Evolutionary conservation across 108 stramenopile genomes (phyloP).

Genomic region (Nitzschia sp.): DNA sequence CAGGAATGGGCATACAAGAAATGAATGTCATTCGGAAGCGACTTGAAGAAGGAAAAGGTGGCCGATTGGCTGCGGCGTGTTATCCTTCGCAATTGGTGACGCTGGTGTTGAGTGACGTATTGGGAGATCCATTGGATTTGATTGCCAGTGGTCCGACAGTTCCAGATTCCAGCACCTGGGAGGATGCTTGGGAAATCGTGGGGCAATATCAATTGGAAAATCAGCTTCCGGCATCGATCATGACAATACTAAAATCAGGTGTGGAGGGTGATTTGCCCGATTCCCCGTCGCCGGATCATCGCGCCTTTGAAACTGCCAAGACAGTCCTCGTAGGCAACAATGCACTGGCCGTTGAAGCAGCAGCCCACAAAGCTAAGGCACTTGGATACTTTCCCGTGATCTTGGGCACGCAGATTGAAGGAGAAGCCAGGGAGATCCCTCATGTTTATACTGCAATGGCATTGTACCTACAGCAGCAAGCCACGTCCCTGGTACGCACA

Average conservation of each 20-base stretch:
- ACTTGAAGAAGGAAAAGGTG: constrained; percentile 81
- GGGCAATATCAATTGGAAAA: constrained; percentile 49
- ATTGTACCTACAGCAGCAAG: constrained; percentile 51
- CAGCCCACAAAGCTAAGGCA: constrained; percentile 57
- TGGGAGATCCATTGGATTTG: constrained; percentile 89
- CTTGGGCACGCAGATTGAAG: constrained; percentile 73
- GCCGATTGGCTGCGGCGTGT: constrained; percentile 57
- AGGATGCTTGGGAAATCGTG: constrained; percentile 63
- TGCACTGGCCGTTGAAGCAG: constrained; percentile 70
- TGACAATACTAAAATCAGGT: constrained; percentile 33
- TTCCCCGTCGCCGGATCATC: constrained; percentile 50
- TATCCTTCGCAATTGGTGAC: constrained; percentile 64
- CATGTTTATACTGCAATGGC: constrained; percentile 72
- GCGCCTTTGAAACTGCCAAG: constrained; percentile 46
- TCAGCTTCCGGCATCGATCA: constrained; percentile 23
- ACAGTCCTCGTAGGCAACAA: constrained; percentile 85
- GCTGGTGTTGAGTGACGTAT: constrained; percentile 66
- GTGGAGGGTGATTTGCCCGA: constrained; percentile 46
- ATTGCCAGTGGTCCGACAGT: constrained; percentile 90
- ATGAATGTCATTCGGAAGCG: constrained; percentile 87
- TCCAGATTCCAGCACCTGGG: constrained; percentile 63
- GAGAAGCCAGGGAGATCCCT: constrained; percentile 78
- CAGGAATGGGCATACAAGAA: constrained; percentile 82
- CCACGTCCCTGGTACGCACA: background rate
- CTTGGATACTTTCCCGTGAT: constrained; percentile 79